These are phyloP conservation scores for Petrea volubilis DNA, from an alignment of 257 asterid genomes.

Conservation along the genomic window DNA sequence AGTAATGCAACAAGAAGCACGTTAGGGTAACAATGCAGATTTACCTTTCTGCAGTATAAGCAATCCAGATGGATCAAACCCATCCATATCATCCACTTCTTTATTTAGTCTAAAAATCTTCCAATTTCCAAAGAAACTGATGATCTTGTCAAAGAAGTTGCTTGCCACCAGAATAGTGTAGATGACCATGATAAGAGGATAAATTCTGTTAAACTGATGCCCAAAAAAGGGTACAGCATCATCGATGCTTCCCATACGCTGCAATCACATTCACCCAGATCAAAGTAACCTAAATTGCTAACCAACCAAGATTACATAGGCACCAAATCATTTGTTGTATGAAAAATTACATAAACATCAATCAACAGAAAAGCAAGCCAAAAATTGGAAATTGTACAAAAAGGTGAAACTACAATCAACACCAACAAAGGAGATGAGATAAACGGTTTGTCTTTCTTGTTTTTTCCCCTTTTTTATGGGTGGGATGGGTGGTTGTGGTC, in stretches of 20 bases:
- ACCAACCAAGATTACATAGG: neutral
- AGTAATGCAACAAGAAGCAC: neutral
- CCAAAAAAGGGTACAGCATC: slow-evolving; percentile 95
- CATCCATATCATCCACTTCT: slow-evolving; percentile 86
- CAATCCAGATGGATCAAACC: slow-evolving; percentile 96
- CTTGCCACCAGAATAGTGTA: slow-evolving; percentile 90
- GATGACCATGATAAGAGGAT: slow-evolving; percentile 97
- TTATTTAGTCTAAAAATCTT: slow-evolving; percentile 69
- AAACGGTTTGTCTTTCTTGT: neutral
- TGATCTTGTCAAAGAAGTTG: slow-evolving; percentile 87
- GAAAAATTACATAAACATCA: neutral
- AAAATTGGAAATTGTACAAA: neutral
- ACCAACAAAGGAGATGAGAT: neutral
- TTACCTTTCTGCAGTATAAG: slow-evolving; percentile 91
- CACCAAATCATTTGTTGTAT: neutral
- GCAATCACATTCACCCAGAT: slow-evolving; percentile 41
- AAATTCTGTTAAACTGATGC: slow-evolving; percentile 83
- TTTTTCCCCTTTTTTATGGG: neutral
- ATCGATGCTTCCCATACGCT: slow-evolving; percentile 98
- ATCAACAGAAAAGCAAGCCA: neutral
- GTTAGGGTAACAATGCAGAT: neutral
- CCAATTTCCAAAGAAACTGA: slow-evolving; percentile 93
- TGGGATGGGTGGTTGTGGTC: too few relatives aligned
- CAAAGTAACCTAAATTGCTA: neutral
- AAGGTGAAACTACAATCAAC: neutral